A percentile compares a stretch with the other conserved stretches of the same genome.
Evolutionary conservation across 768 basidiomycete genomes (phyloP).

Genomic region (Lentinula raphanica): DNA sequence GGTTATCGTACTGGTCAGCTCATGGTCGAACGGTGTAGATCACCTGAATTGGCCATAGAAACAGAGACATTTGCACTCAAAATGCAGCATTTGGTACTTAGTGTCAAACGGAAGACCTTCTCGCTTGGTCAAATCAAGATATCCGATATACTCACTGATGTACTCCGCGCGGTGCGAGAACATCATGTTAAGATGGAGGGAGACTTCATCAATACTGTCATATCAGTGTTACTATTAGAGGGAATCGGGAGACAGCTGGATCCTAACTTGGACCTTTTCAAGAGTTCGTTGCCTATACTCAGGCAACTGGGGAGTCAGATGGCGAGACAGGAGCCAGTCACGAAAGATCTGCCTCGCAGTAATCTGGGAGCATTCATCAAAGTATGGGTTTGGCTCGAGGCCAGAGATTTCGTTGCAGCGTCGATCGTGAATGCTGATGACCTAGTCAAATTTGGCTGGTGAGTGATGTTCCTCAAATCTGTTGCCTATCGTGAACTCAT

Average conservation of each 20-base stretch:
- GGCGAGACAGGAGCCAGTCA: constrained; percentile 61
- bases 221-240: constrained; percentile 88
- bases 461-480: not conserved
- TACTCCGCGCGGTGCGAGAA: constrained; percentile 75
- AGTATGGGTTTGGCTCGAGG: constrained; percentile 95
- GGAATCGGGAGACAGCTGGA: constrained; percentile 95
- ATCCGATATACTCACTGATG: constrained; percentile 86
- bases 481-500: not conserved
- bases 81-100: constrained; percentile 93
- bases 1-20: constrained; percentile 92
- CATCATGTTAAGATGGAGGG: constrained; percentile 99
- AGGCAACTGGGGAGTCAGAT: constrained; percentile 89
- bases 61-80: constrained; percentile 94
- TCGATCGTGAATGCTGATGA: constrained; percentile 81
- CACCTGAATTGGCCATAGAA: constrained; percentile 86
- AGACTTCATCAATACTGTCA: constrained; percentile 97
- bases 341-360: constrained; percentile 54
- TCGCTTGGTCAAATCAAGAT: constrained; percentile 96
- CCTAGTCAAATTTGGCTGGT: constrained; percentile 85
- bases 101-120: constrained; percentile 95
- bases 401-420: constrained; percentile 76
- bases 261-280: constrained; percentile 89
- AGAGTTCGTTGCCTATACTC: constrained; percentile 90
- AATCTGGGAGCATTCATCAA: constrained; percentile 86
- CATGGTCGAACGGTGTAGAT: constrained; percentile 92